Evolutionary conservation across 2,329 filamentous ascomycete genomes (phyloP).

Genomic region (Cytospora piceae): DNA sequence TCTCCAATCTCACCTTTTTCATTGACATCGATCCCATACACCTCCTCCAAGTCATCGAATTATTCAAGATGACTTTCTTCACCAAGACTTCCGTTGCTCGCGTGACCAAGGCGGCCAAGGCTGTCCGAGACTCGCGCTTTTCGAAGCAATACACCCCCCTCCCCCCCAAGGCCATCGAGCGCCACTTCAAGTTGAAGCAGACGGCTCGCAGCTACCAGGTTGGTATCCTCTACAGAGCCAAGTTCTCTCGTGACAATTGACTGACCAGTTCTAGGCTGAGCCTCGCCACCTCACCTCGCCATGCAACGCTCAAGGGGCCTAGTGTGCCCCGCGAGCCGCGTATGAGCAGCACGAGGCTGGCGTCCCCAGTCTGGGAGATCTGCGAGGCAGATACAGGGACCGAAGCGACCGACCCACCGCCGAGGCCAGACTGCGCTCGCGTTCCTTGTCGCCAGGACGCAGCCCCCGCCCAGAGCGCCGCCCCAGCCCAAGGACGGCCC

Average conservation of each 20-base stretch:
- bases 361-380: neutral
- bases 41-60: neutral
- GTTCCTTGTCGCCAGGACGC: slow-evolving; percentile 1
- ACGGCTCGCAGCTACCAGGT: neutral
- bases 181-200: neutral
- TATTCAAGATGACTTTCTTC: neutral
- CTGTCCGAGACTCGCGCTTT: neutral
- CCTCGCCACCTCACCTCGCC: neutral
- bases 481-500: neutral
- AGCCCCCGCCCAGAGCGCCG: neutral
- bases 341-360: slow-evolving; percentile 1
- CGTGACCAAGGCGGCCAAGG: neutral
- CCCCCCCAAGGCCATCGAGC: neutral
- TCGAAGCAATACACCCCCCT: neutral
- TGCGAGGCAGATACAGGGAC: neutral
- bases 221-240: neutral
- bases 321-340: neutral
- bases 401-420: neutral
- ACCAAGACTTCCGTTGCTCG: neutral
- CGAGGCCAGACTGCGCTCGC: neutral
- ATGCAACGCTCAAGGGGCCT: neutral
- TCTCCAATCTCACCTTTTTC: neutral
- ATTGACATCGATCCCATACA: neutral
- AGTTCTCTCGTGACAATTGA: neutral
- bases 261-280: neutral